Conservation (phyloP, 192 early-diverging fungal genomes). For the Coemansia brasiliensis region DNA sequence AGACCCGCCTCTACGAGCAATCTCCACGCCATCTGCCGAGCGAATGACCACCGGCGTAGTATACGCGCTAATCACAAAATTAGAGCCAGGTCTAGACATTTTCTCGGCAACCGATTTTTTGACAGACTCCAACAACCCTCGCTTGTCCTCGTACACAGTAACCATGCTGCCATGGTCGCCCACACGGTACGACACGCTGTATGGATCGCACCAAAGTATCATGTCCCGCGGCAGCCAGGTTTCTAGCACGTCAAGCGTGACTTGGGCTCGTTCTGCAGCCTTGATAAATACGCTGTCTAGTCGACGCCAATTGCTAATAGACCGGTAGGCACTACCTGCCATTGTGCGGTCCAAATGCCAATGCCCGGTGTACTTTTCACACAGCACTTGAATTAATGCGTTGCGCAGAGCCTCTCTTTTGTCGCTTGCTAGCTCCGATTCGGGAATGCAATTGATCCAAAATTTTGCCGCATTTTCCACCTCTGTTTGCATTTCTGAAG, state of each 20-base stretch:
- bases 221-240: constrained; percentile 65
- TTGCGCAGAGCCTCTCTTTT: constrained; percentile 29
- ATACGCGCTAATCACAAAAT: constrained; percentile 55
- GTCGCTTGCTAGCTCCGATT: constrained; percentile 23
- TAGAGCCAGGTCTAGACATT: constrained; percentile 34
- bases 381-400: constrained; percentile 55
- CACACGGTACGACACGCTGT: constrained; percentile 68
- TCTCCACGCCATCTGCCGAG: constrained; percentile 52
- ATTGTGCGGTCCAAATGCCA: constrained; percentile 68
- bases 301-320: constrained; percentile 68
- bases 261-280: constrained; percentile 56
- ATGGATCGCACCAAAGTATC: constrained; percentile 73
- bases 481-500: constrained; percentile 46
- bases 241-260: constrained; percentile 56
- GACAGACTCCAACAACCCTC: constrained; percentile 39
- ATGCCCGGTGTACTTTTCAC: constrained; percentile 64
- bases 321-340: constrained; percentile 74
- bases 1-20: constrained; percentile 35
- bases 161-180: constrained; percentile 70
- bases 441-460: constrained; percentile 49
- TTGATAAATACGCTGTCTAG: constrained; percentile 62
- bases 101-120: constrained; percentile 49
- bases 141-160: constrained; percentile 65
- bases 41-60: constrained; percentile 53
- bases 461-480: constrained; percentile 47